Base-by-base conservation (phyloP, 345 rosid genomes). In the Orychophragmus violaceus region DNA sequence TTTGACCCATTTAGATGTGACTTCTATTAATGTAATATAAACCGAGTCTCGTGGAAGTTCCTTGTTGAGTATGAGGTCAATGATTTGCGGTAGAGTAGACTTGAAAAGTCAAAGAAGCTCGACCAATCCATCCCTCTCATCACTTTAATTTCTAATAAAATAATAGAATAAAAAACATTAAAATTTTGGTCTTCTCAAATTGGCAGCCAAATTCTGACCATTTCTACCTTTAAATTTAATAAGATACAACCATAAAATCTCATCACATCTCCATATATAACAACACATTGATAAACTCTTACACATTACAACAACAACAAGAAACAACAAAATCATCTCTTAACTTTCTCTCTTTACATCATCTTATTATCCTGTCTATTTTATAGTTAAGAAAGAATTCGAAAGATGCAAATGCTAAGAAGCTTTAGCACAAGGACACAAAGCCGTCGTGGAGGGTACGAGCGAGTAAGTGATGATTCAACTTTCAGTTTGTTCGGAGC, bases 391-490 rank as follows among this genome's bases (percentile, higher is more conserved):
- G n/a, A 10, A n/a, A 54, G 6, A 25, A 12, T 17, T n/a, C n/a
- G 12, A 64, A 56, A 57, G 24, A 69, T 68, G 75, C 49, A 71
- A 69, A 83, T 89, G 92, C 48, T 86, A 19, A 79, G 92, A 82
- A 82, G 88, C 46, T 62, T 84, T 45, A 89, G 86, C 72, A 80
- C 84, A 4, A 78, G 84, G 17, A 73, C 82, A 24, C 68, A 81
- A 76, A 71, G 72, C 64, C 69, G 53, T 17, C 50, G 59, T 50
- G 76, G 82, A 35, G 77, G 82, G 5, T 89, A 89, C 27, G 87
- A 86, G 42, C 72, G 75, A 60, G 37, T 86, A 2, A 80, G 48
- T 5, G 81, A 75, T 32, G 83, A 83, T 59, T 58, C 86, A 0
- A 64, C 66, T 18, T 62, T 69, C 5, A 64, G 70, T 69, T 58